Base-by-base conservation (phyloP, 768 basidiomycete genomes). In the Leucocoprinus leucothites region DNA sequence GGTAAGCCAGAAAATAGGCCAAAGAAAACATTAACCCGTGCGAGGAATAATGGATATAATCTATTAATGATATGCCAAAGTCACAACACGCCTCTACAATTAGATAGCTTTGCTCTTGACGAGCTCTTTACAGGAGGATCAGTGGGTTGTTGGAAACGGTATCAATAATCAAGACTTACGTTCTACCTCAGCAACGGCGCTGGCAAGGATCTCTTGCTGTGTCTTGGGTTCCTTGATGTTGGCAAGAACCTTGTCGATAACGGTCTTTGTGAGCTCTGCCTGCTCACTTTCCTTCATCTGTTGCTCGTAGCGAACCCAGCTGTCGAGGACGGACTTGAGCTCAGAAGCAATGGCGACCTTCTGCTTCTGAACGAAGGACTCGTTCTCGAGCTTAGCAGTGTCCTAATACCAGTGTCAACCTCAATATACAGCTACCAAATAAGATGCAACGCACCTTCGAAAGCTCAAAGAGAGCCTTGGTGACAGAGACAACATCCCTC, bases 241-340 rank as follows among this genome's bases (percentile, higher is more conserved):
- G 67, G 86, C 84, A 67, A 91, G 79, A 60, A 98, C 96, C 70
- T 91, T 93, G 56, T 85, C 83, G 64, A 97, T 90, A 68, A 99
- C 89, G 49, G 78, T 75, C 81, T 88, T 86, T 60, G 94, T 88
- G 55, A 99, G 85, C 48, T 92, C 90, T 28, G 85, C 81, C 82
- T 99, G 97, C 77, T 99, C 94, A 66, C 82, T 89, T 79, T 99
- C 95, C 80, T 97, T 94, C 67, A 85, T 80, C 69, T 95, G 92
- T 68, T 97, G 95, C 79, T 98, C 96, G 74, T 86, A 94, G 68
- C 97, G 90, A 55, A 94, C 96, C 95, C 95, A 97, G 70, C 90
- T 91, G 79, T 98, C 97, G 54, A 99, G 84, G 38, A 98, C 95
- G 26, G 87, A 64, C 76, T 98, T 98, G 67, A 98, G 76, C 76